These are phyloP conservation scores for Camillea tinctor DNA, from an alignment of 2,329 filamentous ascomycete genomes.

Conservation along the genomic window DNA sequence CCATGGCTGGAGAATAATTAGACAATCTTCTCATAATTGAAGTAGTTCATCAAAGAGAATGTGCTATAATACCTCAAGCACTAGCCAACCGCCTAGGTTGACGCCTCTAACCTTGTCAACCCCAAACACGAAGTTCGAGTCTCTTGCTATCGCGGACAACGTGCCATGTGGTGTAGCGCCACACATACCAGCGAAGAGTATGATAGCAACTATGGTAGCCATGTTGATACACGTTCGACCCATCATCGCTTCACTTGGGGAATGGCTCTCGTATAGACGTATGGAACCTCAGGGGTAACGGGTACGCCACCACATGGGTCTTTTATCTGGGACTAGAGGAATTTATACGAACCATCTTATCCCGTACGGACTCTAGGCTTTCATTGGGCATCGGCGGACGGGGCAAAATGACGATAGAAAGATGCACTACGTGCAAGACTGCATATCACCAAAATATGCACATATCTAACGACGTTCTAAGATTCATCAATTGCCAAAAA, in stretches of 20 bases:
- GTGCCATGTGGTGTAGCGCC: constrained; percentile 3
- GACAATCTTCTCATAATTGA: not conserved
- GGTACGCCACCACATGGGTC: not conserved
- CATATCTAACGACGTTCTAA: too few relatives aligned
- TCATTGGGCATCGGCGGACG: not conserved
- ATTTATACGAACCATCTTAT: not conserved
- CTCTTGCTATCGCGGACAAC: constrained; percentile 4
- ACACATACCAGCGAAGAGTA: not conserved
- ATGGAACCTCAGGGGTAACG: not conserved
- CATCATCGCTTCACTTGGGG: not conserved
- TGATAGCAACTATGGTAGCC: not conserved
- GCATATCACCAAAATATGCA: too few relatives aligned
- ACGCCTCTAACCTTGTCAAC: constrained; percentile 18
- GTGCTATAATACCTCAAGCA: constrained; percentile 12
- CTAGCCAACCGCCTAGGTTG: constrained; percentile 23
- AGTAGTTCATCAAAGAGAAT: not conserved
- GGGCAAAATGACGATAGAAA: not conserved
- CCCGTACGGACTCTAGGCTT: not conserved
- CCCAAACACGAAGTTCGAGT: constrained; percentile 11
- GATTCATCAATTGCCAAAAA: too few relatives aligned
- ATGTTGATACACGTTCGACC: not conserved
- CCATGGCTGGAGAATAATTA: constrained; percentile 61
- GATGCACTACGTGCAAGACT: not conserved
- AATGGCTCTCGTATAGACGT: not conserved
- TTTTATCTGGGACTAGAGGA: not conserved